Base-by-base conservation (phyloP, 768 basidiomycete genomes). In the Mycena vitilis region DNA sequence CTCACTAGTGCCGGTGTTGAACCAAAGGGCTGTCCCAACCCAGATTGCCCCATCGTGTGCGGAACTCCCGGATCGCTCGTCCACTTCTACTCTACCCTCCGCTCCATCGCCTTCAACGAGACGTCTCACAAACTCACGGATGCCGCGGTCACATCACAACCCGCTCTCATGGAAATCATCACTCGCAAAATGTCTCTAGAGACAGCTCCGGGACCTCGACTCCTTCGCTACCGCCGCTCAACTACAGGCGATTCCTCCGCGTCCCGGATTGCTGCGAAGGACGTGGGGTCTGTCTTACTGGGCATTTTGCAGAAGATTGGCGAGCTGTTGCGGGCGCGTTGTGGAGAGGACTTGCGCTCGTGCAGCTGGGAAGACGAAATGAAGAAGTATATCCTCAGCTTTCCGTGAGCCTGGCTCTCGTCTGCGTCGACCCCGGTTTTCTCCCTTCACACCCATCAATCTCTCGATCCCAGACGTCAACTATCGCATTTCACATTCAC, bases 51-150 rank as follows among this genome's bases (percentile, higher is more conserved):
- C 23, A 86, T 92, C 63, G 86, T 93, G 38, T 94, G 92, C 70
- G 92, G 93, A 73, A 94, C 92, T 7, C 91, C 93, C n/a, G 92
- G 92, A 12, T 93, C 92, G 4, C 78, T 94, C 71, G 85, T 91
- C 12, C 91, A 93, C 78, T 91, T 88, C 79, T 93, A 84, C 78
- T 57, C 80, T 10, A 81, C 72, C 36, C 81, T 93, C 22, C 74
- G 78, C 40, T 77, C 73, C 56, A 86, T 90, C 75, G 87, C 83
- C 15, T 89, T 81, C 77, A 79, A 86, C 58, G 3, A 30, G 5
- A 30, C 30, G 30, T 5, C 3, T 30, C 5, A 30, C 30, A 30
- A 30, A 5, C 30, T 30, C 30, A 65, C 82, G 55, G 85, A 84
- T 30, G 30, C 23, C 72, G 65, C 6, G 22, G 49, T 7, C 53